Percentiles rank a stretch among this genome's conserved stretches.
Evolutionary conservation across 2,329 filamentous ascomycete species (phyloP).

Genomic region (Colletotrichum sp.): DNA sequence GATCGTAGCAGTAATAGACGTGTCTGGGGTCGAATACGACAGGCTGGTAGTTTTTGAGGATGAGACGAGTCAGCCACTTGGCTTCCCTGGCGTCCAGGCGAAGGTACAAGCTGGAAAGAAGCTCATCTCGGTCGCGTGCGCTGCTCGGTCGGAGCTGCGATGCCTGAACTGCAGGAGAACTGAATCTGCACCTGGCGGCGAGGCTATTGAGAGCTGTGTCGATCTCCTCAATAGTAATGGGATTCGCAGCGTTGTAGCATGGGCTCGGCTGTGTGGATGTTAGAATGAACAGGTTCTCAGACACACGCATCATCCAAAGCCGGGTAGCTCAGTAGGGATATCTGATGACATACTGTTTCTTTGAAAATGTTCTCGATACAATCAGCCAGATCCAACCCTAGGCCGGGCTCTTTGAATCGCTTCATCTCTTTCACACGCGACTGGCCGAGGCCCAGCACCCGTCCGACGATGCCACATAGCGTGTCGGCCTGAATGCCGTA

Average conservation of each 20-base stretch:
- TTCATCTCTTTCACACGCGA: slow-evolving; percentile 67
- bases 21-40: slow-evolving; percentile 63
- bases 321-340: slow-evolving; percentile 22
- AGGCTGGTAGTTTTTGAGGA: slow-evolving; percentile 78
- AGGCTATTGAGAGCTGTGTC: slow-evolving; percentile 69
- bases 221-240: slow-evolving; percentile 74
- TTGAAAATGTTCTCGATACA: slow-evolving; percentile 71
- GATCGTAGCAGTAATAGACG: slow-evolving; percentile 68
- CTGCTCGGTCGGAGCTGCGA: slow-evolving; percentile 28
- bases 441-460: slow-evolving; percentile 66
- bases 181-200: slow-evolving; percentile 74
- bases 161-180: slow-evolving; percentile 64
- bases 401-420: slow-evolving; percentile 62
- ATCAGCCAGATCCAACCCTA: slow-evolving; percentile 70
- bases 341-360: slow-evolving; percentile 54
- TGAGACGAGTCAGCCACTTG: slow-evolving; percentile 85
- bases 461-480: slow-evolving; percentile 71
- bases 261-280: slow-evolving; percentile 48
- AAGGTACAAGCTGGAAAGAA: slow-evolving; percentile 61
- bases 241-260: slow-evolving; percentile 30
- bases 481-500: slow-evolving; percentile 70
- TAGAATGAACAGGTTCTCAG: not conserved
- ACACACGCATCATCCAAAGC: not conserved
- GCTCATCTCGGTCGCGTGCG: slow-evolving; percentile 41
- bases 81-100: slow-evolving; percentile 71